Evolutionary conservation across 2,329 filamentous ascomycete species (phyloP), one percentile per base, ranked within the genome.

Genomic region (Leptographium wingfieldii): DNA sequence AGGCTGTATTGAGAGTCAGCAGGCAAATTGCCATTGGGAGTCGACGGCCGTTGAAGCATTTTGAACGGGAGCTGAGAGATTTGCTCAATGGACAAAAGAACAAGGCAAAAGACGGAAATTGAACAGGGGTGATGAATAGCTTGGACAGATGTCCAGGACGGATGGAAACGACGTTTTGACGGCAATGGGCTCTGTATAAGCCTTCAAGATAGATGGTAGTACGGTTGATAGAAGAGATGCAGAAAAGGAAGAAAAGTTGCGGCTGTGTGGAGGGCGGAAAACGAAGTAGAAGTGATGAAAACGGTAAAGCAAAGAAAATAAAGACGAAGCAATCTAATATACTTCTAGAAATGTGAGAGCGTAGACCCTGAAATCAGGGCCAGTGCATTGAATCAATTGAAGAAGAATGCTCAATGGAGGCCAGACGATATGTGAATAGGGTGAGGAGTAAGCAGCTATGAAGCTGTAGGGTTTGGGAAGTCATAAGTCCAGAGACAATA

Each of bases 1-100:
- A 86, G 79, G 66, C 90, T 95, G 43, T n/a, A 16, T 5, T 52
- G 40, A 12, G 62, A 38, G 62, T 64, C 55, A 63, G 61, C 16
- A 54, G 58, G 57, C 5, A 33, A 16, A 43, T 61, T 57, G 33
- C 58, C 29, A 19, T 38, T 6, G n/a, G 48, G 43, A 10, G 25
- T 48, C 25, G 27, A 14, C 10, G 40, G 38, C 7, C 12, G 16
- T 7, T 16, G 54, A 22, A 40, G n/a, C 49, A 43, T 58, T 2
- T 12, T 58, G 53, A 53, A 53, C 7, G n/a, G 54, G n/a, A 25
- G 16, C 29, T 40, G 31, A 31, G 38, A 5, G 12, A 38, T n/a
- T 25, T 19, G 19, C 9, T 22, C 9, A 31, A 38, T 7, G 52
- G 46, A 4, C 14, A 43, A 35, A 14, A 11, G 33, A 12, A 35